Evolutionary conservation across 495 filamentous ascomycete genomes (phyloP).

Genomic region (Trichodelitschia bisporula): DNA sequence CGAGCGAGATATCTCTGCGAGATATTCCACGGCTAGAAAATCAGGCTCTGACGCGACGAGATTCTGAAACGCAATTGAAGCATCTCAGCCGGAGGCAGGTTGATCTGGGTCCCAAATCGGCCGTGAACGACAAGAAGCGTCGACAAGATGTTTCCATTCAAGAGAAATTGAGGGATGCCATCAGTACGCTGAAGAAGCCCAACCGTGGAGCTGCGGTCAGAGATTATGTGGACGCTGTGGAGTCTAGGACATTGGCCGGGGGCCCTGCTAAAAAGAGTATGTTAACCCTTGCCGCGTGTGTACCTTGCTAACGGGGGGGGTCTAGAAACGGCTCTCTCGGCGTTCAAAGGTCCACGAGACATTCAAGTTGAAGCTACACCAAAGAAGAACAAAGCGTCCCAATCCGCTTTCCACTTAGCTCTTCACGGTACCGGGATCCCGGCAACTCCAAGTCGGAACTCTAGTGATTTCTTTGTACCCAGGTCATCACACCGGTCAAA

Average conservation of each 20-base stretch:
- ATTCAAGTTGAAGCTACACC: slow-evolving; percentile 16
- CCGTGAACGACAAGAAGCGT: slow-evolving; percentile 36
- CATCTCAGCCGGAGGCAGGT: slow-evolving; percentile 41
- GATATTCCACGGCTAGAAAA: too few species aligned
- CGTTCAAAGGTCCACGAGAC: slow-evolving; percentile 25
- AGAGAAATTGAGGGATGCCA: slow-evolving; percentile 62
- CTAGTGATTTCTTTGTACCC: too few species aligned
- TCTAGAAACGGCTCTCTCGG: too few species aligned
- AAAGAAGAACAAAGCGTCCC: too few species aligned
- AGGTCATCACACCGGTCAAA: too few species aligned
- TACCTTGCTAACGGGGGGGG: too few species aligned
- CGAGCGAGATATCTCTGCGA: too few species aligned
- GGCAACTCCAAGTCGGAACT: too few species aligned
- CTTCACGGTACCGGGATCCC: too few species aligned
- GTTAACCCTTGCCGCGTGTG: slow-evolving; percentile 2
- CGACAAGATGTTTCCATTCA: slow-evolving; percentile 54
- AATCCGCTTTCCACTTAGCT: too few species aligned
- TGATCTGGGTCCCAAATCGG: slow-evolving; percentile 31
- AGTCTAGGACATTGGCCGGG: slow-evolving; percentile 25
- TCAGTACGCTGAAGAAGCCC: slow-evolving; percentile 60
- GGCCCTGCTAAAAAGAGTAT: slow-evolving; percentile 10
- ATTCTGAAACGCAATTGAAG: too few species aligned
- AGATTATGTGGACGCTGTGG: slow-evolving; percentile 43
- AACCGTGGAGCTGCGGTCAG: slow-evolving; percentile 58
- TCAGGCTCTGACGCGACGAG: too few species aligned